Conservation (phyloP, 768 basidiomycete genomes). For the Trametes coccinea region DNA sequence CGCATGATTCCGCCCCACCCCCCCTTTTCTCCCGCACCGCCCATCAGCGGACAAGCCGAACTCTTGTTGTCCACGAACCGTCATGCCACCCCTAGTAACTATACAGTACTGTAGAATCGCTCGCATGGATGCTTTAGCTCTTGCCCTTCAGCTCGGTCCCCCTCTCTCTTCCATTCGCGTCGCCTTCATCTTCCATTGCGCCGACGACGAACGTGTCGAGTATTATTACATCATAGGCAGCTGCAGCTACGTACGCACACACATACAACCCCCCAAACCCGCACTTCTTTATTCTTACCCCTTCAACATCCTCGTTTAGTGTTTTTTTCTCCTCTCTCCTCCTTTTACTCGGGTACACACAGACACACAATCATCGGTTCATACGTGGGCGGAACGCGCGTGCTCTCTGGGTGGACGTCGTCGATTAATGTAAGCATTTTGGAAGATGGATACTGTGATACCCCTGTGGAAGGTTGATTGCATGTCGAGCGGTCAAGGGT, state of each 20-base stretch:
- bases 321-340: not conserved
- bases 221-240: not conserved
- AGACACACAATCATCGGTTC: not conserved
- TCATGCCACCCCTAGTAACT: slow-evolving; percentile 8
- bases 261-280: too few relatives aligned
- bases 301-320: too few relatives aligned
- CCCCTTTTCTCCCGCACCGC: not conserved
- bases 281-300: not conserved
- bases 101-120: slow-evolving; percentile 16
- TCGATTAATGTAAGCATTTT: not conserved
- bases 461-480: too few relatives aligned
- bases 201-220: not conserved
- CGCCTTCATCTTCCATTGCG: not conserved
- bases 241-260: too few relatives aligned
- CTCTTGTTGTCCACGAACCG: slow-evolving; percentile 9
- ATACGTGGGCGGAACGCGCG: not conserved
- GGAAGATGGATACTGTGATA: not conserved
- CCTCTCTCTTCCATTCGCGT: slow-evolving; percentile 7
- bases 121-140: slow-evolving; percentile 8
- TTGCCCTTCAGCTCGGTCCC: not conserved
- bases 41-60: slow-evolving; percentile 2
- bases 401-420: not conserved
- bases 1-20: not conserved
- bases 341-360: not conserved
- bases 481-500: too few relatives aligned